Base-by-base conservation (phyloP, 1,284 basidiomycete species). In the Psilocybe mexicana region DNA sequence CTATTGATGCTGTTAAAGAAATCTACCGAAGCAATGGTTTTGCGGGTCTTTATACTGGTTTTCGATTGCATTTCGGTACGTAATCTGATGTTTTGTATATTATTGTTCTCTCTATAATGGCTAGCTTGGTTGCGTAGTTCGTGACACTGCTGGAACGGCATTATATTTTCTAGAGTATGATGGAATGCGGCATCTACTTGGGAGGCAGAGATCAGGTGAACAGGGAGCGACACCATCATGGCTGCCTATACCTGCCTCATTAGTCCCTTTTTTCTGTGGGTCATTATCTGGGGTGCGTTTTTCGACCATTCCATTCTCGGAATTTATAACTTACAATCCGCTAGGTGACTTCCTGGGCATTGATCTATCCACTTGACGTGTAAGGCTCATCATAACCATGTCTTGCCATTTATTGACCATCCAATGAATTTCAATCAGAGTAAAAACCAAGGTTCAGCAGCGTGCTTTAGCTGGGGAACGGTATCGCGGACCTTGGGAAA, bases 361-460 rank as follows among this genome's bases (percentile, higher is more conserved):
- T 92, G n/a, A 92, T 93, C 65, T 92, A 92, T 75, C 88, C 90
- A 23, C 77, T 92, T 54, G 90, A 92, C 67, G 90, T 93, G 90
- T 92, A 72, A 73, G 86, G 76, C 23, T 43, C 24, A 6, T 28
- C 12, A 36, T 52, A 28, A 12, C 51, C 24, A 33, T 44, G 54
- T 26, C 33, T 40, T 28, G 25, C 57, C 28, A 47, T 40, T 43
- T 26, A 38, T 30, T 23, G 4, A n/a, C 18, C 18, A 23, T 33
- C 28, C 26, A n/a, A 18, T 18, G 18, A 18, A 18, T 18, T 18
- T 18, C 18, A 18, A 26, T 44, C 65, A 92, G 94, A 53, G 92
- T 96, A 57, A 97, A 97, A 77, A 96, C 94, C 0, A 94, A 95
- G 70, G 82, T 96, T 36, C 94, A 97, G 70, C 90, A 95, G 68